Base-by-base conservation (phyloP, 2,329 filamentous ascomycete genomes). In the Chrysosporium keratinophilum region DNA sequence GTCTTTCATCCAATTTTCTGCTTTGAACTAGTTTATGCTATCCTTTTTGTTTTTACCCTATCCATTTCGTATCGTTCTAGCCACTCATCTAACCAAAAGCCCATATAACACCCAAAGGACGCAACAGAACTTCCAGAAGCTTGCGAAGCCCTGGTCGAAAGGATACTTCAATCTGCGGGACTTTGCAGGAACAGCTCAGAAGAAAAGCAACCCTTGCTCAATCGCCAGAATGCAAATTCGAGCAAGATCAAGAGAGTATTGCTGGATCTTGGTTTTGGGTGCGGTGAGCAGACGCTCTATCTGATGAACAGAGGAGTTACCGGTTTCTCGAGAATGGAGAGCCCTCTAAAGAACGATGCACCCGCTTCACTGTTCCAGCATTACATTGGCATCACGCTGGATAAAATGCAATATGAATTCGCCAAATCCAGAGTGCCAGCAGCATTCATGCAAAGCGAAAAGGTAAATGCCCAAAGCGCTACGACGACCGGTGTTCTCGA, bases 181-280 rank as follows among this genome's bases (percentile, higher is more conserved):
- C 64, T 80, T 3, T 54, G 71, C 12, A 20, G 17, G 1, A 23
- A 34, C 6, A 31, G 19, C 7, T n/a, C n/a, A n/a, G n/a, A 34
- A n/a, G 19, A 50, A 19, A 20, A 47, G 5, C 11, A 44, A 2
- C 20, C 7, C 6, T 7, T 15, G 35, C 10, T 11, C 19, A 10
- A 15, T n/a, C 14, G 12, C 6, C 19, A 39, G 23, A 31, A 54
- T 33, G 14, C n/a, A 19, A 23, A 15, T 9, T 12, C 31, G 28
- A 34, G 20, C 15, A 49, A 33, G 28, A 51, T n/a, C 40, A 52
- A n/a, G 28, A 52, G 56, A 23, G 57, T 56, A n/a, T 47, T 66
- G 9, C 64, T 82, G 0, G 79, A 82, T 56, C 67, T 81, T 1
- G 79, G 79, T 1, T 77, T 80, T 56, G 79, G 79, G 9, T 82